These are phyloP conservation scores for Stagonosporopsis cucurbitacearum DNA, from an alignment of 2,329 filamentous ascomycete genomes.

Conservation along the genomic window DNA sequence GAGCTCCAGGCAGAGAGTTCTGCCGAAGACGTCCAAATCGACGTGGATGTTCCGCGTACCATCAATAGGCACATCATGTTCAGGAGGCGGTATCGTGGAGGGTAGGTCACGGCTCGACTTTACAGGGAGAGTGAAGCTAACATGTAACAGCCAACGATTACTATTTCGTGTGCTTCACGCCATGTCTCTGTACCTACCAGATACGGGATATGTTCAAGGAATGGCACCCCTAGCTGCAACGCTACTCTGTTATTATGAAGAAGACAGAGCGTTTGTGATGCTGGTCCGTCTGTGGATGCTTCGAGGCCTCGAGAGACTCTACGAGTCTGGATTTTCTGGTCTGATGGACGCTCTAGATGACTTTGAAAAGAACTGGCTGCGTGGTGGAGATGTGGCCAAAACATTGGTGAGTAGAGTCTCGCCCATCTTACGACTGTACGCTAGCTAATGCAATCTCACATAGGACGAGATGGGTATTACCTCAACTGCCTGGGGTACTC, in stretches of 20 bases:
- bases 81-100: slow-evolving; percentile 85
- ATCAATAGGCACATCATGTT: slow-evolving; percentile 99
- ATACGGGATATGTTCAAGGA: slow-evolving; percentile 94
- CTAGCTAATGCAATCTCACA: slow-evolving; percentile 28
- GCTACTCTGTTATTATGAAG: slow-evolving; percentile 93
- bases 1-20: slow-evolving; percentile 75
- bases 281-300: slow-evolving; percentile 92
- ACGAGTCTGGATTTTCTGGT: slow-evolving; percentile 82
- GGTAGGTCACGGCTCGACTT: slow-evolving; percentile 49
- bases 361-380: slow-evolving; percentile 84
- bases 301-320: slow-evolving; percentile 83
- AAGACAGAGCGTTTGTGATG: slow-evolving; percentile 95
- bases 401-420: slow-evolving; percentile 69
- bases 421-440: neutral
- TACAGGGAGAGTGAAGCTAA: slow-evolving; percentile 19
- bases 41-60: slow-evolving; percentile 93
- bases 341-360: slow-evolving; percentile 85
- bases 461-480: slow-evolving; percentile 80
- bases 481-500: slow-evolving; percentile 90
- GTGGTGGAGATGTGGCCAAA: slow-evolving; percentile 74
- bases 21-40: slow-evolving; percentile 94
- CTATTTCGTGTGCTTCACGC: slow-evolving; percentile 92
- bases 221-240: slow-evolving; percentile 96
- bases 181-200: slow-evolving; percentile 87
- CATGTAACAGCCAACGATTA: slow-evolving; percentile 68